Conservation (phyloP, 2,329 filamentous ascomycete genomes). For the Myriosclerotinia curreyana region DNA sequence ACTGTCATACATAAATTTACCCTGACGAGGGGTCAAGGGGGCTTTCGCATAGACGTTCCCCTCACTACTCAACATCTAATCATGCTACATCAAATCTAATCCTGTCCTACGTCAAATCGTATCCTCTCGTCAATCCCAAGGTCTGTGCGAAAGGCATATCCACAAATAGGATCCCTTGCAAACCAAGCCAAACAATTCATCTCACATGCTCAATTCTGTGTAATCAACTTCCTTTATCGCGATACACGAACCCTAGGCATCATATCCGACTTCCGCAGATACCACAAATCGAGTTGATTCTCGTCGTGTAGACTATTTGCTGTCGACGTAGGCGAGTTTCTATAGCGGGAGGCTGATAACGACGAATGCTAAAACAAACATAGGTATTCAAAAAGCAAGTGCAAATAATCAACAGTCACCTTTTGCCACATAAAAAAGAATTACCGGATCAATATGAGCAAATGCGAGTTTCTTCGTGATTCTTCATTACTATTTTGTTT, state of each 20-base stretch:
- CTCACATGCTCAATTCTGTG: neutral
- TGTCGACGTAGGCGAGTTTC: neutral
- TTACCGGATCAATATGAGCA: too few relatives aligned
- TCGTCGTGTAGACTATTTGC: neutral
- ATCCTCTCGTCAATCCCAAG: constrained; percentile 4
- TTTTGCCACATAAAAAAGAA: constrained; percentile 7
- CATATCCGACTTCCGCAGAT: neutral
- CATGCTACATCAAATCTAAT: constrained; percentile 1
- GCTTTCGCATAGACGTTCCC: constrained; percentile 13
- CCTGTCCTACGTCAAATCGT: neutral
- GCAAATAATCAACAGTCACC: constrained; percentile 5
- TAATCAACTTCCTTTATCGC: neutral
- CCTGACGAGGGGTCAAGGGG: too few relatives aligned
- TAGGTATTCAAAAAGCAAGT: constrained; percentile 2
- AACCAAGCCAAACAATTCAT: neutral
- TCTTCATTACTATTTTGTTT: neutral
- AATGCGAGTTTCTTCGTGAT: too few relatives aligned
- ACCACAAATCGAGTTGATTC: neutral
- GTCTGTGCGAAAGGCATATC: constrained; percentile 10
- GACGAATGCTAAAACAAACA: neutral
- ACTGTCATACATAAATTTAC: neutral
- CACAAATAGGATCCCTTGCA: neutral
- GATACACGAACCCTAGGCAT: neutral
- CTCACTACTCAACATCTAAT: neutral
- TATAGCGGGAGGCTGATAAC: neutral